Conservation (phyloP, 805 yeast species). For the Yamadazyma akitaensis region DNA sequence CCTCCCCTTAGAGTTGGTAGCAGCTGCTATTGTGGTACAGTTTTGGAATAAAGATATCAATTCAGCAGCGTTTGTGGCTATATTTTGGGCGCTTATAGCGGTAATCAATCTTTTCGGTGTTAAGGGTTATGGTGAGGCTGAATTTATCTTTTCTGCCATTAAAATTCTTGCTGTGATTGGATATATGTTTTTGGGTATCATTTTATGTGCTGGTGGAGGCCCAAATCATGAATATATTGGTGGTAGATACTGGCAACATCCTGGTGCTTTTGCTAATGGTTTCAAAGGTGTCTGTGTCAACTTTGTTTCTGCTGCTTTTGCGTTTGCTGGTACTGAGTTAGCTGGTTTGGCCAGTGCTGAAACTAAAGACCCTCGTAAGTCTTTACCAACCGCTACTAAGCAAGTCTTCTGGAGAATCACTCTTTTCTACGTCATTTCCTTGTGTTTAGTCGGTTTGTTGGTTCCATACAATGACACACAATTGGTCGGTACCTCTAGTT, state of each 20-base stretch:
- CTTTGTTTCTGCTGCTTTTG: conserved; percentile 41
- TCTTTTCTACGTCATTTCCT: conserved; percentile 43
- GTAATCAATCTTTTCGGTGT: conserved; percentile 49
- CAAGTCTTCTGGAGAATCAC: conserved; percentile 43
- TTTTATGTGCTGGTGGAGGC: conserved; percentile 44
- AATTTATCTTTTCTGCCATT: conserved; percentile 60
- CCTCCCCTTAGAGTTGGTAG: conserved; percentile 58
- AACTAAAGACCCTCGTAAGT: conserved; percentile 33
- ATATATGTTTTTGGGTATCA: conserved; percentile 50
- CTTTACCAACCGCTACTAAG: conserved; percentile 40
- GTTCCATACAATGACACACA: conserved; percentile 45
- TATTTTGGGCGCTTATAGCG: conserved; percentile 48
- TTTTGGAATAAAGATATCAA: conserved; percentile 54
- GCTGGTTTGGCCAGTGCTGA: conserved; percentile 42
- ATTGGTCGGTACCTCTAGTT: conserved; percentile 40
- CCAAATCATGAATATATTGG: conserved; percentile 50
- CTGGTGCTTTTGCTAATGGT: conserved; percentile 54
- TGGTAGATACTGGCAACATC: conserved; percentile 48
- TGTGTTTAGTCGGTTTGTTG: conserved; percentile 47
- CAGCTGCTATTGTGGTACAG: conserved; percentile 53
- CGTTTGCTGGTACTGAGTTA: conserved; percentile 40
- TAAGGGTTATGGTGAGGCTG: conserved; percentile 60
- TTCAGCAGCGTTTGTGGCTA: conserved; percentile 60
- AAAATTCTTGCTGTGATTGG: conserved; percentile 63
- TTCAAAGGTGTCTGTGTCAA: conserved; percentile 39